Conservation (phyloP, 495 filamentous ascomycete genomes). For the Penicillium steckii region DNA sequence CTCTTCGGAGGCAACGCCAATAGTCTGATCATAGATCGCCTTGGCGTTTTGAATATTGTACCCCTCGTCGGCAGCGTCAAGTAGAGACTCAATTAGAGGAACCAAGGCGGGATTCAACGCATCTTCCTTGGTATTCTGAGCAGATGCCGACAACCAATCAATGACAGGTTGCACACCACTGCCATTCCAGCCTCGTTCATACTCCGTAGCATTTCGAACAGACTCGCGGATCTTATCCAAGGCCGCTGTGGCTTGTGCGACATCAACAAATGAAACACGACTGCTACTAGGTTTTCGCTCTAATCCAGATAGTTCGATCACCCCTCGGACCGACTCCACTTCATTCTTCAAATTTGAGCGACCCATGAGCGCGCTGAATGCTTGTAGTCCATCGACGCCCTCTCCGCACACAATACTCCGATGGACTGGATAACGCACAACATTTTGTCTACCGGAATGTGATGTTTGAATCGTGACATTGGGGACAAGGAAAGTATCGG, state of each 20-base stretch:
- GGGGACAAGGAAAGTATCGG: constrained; percentile 64
- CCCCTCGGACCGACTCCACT: constrained; percentile 49
- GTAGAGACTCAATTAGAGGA: constrained; percentile 63
- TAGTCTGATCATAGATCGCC: constrained; percentile 32
- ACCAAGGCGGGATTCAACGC: constrained; percentile 60
- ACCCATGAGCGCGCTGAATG: constrained; percentile 47
- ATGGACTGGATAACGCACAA: constrained; percentile 82
- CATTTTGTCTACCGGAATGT: constrained; percentile 54
- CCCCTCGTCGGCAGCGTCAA: constrained; percentile 55
- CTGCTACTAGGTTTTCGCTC: constrained; percentile 27
- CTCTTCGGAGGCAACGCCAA: constrained; percentile 36
- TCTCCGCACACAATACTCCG: constrained; percentile 72
- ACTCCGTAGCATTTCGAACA: constrained; percentile 63
- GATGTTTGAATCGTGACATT: constrained; percentile 66
- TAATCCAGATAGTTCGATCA: constrained; percentile 49
- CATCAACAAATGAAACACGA: constrained; percentile 51
- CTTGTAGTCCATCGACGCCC: constrained; percentile 56
- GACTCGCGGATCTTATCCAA: constrained; percentile 65
- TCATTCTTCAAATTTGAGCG: constrained; percentile 35
- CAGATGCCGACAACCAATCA: constrained; percentile 62
- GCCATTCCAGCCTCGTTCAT: constrained; percentile 70
- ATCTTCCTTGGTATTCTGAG: constrained; percentile 39
- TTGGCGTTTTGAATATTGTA: constrained; percentile 51
- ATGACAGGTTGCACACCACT: constrained; percentile 64
- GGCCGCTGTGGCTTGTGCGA: constrained; percentile 54